phyloP scores from a whole-genome alignment of 202 grass and related monocot species.

The Elaeis oleifera region DNA sequence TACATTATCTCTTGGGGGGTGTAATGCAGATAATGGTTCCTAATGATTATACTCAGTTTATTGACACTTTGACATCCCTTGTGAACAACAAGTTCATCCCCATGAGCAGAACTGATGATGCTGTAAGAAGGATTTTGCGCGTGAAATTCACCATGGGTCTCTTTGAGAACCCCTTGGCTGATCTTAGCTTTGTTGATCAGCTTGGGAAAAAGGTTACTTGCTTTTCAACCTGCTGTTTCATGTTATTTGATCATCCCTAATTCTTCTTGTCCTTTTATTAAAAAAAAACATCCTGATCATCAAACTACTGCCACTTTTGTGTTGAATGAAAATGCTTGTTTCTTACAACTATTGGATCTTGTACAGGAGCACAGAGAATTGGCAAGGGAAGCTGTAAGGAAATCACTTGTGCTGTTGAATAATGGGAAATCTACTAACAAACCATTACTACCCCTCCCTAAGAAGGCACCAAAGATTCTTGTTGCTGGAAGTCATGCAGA shows the following conservation, averaged over 20 bases:
- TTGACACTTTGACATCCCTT: conserved; percentile 9
- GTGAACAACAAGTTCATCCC: conserved; percentile 12
- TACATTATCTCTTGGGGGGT: neutral
- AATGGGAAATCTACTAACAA: conserved; percentile 4
- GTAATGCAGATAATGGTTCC: conserved; percentile 13
- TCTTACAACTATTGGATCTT: too few species aligned
- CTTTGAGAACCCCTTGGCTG: conserved; percentile 11
- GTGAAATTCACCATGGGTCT: conserved; percentile 17
- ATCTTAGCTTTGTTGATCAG: conserved; percentile 6
- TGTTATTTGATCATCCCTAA: too few species aligned
- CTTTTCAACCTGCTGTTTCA: neutral
- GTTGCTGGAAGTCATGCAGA: conserved; percentile 13
- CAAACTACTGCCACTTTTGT: too few species aligned
- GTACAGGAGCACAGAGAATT: conserved; percentile 19
- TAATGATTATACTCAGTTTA: neutral
- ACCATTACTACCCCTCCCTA: conserved; percentile 1
- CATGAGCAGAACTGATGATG: conserved; percentile 20
- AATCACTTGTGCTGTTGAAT: conserved; percentile 19
- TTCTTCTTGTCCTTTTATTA: too few species aligned
- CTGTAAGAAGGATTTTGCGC: conserved; percentile 11
- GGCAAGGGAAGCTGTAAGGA: conserved; percentile 20
- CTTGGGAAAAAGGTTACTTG: conserved; percentile 5
- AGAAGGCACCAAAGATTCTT: conserved; percentile 11
- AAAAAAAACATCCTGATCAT: too few species aligned
- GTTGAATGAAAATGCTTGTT: too few species aligned